phyloP scores from a whole-genome alignment of 495 filamentous ascomycete species.

The Lindgomyces ingoldianus region DNA sequence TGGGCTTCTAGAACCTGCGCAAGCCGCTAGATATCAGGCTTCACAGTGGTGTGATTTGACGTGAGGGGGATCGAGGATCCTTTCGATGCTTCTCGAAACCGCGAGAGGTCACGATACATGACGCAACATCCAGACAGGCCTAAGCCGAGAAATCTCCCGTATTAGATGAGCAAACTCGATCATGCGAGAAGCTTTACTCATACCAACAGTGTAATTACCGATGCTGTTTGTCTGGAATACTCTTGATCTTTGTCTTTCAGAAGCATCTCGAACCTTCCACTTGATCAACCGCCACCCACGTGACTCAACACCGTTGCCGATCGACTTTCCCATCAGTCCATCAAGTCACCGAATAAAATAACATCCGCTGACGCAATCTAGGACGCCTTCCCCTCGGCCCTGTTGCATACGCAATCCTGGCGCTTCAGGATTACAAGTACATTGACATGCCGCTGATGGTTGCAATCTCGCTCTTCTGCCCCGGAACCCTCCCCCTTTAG shows the following conservation, averaged over 20 bases:
- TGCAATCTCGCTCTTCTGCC: too few relatives aligned
- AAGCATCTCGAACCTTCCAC: neutral
- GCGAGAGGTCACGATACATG: slow-evolving; percentile 5
- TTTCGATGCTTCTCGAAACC: slow-evolving; percentile 4
- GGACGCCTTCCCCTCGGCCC: neutral
- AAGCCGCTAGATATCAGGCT: neutral
- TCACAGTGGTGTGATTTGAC: neutral
- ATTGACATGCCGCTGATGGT: too few relatives aligned
- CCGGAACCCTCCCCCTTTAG: neutral
- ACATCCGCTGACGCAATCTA: neutral
- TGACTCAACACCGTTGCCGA: neutral
- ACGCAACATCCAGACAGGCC: neutral
- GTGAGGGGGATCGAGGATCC: neutral
- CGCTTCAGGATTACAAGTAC: too few relatives aligned
- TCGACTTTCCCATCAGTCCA: neutral
- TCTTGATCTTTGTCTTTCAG: neutral
- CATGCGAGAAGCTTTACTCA: neutral
- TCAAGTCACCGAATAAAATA: neutral
- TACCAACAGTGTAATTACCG: neutral
- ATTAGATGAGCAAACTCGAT: neutral
- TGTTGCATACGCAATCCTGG: too few relatives aligned
- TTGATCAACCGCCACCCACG: neutral
- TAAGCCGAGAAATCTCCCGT: neutral
- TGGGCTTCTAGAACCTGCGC: slow-evolving; percentile 26
- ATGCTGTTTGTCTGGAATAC: too few relatives aligned